Conservation (phyloP, 139 green algal species). For the Chlorella sorokiniana region DNA sequence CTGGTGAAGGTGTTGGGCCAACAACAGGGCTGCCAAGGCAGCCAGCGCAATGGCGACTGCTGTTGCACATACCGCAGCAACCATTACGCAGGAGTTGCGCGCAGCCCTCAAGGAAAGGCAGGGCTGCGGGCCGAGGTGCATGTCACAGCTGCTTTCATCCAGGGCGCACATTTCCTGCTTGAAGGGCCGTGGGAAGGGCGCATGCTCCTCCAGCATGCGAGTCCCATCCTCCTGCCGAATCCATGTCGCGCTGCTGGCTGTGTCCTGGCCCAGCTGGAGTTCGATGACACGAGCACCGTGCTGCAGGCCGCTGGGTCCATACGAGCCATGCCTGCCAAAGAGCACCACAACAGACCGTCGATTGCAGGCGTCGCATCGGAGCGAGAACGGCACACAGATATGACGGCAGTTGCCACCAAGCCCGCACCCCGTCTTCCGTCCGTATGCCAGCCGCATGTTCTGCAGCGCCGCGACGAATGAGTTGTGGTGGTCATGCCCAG, state of each 20-base stretch:
- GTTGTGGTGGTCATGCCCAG: constrained; percentile 46
- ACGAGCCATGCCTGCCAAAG: constrained; percentile 31
- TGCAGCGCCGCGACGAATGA: constrained; percentile 19
- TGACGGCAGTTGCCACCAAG: too few relatives aligned
- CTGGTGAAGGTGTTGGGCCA: neutral
- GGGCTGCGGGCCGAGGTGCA: neutral
- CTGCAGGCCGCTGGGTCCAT: constrained; percentile 5
- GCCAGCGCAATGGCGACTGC: neutral
- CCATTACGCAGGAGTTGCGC: neutral
- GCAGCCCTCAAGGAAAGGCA: neutral
- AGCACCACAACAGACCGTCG: constrained; percentile 4
- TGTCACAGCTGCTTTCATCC: neutral
- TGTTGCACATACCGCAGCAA: neutral
- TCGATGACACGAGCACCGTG: constrained; percentile 32
- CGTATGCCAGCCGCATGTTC: constrained; percentile 35
- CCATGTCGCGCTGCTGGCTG: neutral
- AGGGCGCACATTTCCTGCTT: neutral
- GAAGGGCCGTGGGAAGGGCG: neutral
- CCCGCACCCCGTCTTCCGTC: constrained; percentile 5
- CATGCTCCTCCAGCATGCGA: neutral
- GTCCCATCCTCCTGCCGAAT: constrained; percentile 20
- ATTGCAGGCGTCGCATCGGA: too few relatives aligned
- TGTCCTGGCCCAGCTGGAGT: constrained; percentile 8
- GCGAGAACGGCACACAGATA: too few relatives aligned
- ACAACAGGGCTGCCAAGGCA: neutral